Percentiles rank a stretch among this genome's conserved stretches.
Conservation (phyloP, 192 early-diverging fungal species). For the Chytriomyces sp. region DNA sequence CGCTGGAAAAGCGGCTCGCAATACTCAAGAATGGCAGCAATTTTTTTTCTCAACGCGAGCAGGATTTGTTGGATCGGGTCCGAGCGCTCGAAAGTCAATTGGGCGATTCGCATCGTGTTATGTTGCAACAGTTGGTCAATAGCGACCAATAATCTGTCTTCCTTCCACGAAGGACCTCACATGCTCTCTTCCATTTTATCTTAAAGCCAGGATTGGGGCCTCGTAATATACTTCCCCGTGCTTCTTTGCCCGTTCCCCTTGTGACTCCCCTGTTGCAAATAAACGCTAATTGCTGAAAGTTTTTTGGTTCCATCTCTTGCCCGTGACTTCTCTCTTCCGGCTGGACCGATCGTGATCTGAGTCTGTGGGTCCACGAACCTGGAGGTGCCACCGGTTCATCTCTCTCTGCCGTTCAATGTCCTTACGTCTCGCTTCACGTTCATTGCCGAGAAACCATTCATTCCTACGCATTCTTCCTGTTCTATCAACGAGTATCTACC, state of each 20-base stretch:
- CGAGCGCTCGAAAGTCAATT: constrained; percentile 36
- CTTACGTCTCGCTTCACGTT: too few species aligned
- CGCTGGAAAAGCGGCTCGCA: constrained; percentile 31
- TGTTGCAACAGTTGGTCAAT: constrained; percentile 21
- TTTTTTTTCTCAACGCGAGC: constrained; percentile 35
- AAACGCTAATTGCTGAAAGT: not conserved
- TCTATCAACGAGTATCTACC: too few species aligned
- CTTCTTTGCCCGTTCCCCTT: not conserved
- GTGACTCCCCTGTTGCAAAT: not conserved
- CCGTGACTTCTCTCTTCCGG: too few species aligned
- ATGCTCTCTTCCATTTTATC: not conserved
- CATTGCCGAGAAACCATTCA: too few species aligned
- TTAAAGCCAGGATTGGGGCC: not conserved
- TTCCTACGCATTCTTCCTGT: too few species aligned
- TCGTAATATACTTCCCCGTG: not conserved
- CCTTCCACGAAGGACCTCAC: not conserved
- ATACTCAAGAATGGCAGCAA: constrained; percentile 43
- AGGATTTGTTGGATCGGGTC: constrained; percentile 35
- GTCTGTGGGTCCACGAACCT: too few species aligned
- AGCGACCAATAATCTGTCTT: not conserved
- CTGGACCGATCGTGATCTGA: too few species aligned
- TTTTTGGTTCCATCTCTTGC: too few species aligned
- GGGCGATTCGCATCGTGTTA: constrained; percentile 42
- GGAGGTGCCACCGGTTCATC: too few species aligned
- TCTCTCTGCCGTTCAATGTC: too few species aligned